Percentiles rank a stretch among this genome's conserved stretches.
phyloP scores from a whole-genome alignment of 805 yeast species.

The Candida parachauliodes region DNA sequence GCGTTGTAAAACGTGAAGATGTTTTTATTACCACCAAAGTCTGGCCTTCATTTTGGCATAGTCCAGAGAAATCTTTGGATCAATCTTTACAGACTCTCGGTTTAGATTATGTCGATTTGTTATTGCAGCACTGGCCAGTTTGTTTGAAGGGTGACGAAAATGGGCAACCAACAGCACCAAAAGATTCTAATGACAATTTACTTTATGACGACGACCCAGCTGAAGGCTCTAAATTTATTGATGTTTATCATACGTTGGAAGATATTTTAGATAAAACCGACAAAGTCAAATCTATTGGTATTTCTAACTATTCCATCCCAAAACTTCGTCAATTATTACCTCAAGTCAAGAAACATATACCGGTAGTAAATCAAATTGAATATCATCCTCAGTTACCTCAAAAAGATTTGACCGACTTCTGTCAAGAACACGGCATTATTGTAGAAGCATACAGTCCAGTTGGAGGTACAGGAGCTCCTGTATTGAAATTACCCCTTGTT shows the following conservation, averaged over 20 bases:
- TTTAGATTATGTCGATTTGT: constrained; percentile 43
- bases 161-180: constrained; percentile 36
- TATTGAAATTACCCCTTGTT: constrained; percentile 48
- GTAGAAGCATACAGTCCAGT: constrained; percentile 72
- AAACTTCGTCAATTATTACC: constrained; percentile 25
- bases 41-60: constrained; percentile 42
- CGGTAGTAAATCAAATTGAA: constrained; percentile 69
- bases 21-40: constrained; percentile 35
- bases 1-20: constrained; percentile 47
- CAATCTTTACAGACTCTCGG: constrained; percentile 34
- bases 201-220: constrained; percentile 33
- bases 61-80: constrained; percentile 40
- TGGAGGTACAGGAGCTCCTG: constrained; percentile 63
- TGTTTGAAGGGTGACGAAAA: constrained; percentile 37
- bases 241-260: constrained; percentile 28
- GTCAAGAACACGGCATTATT: constrained; percentile 46
- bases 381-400: constrained; percentile 66
- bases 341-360: constrained; percentile 35
- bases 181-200: constrained; percentile 32
- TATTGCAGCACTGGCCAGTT: constrained; percentile 52
- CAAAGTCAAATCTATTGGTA: constrained; percentile 34
- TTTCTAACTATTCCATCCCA: constrained; percentile 30
- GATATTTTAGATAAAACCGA: constrained; percentile 22
- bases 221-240: constrained; percentile 27
- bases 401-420: constrained; percentile 56